Conservation (phyloP, 129 eudicot genomes). For the Flaveria trinervia region DNA sequence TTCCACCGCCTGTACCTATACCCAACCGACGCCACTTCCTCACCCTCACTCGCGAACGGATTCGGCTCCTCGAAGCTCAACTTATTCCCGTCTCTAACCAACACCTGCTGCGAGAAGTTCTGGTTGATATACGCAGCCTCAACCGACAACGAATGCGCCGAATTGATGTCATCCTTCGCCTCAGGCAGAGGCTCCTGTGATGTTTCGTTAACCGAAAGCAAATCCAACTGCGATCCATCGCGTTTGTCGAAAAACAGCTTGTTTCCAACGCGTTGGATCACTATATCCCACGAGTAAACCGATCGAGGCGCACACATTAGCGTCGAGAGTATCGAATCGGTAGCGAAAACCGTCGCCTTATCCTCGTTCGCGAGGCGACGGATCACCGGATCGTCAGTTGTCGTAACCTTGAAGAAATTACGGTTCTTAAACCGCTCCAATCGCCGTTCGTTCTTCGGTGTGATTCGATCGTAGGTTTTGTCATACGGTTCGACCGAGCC, state of each 20-base stretch:
- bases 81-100: slow-evolving; percentile 73
- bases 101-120: slow-evolving; percentile 84
- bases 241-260: slow-evolving; percentile 82
- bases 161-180: slow-evolving; percentile 78
- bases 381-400: slow-evolving; percentile 80
- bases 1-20: slow-evolving; percentile 87
- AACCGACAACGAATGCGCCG: slow-evolving; percentile 65
- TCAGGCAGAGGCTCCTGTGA: slow-evolving; percentile 92
- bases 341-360: slow-evolving; percentile 79
- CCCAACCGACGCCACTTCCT: slow-evolving; percentile 81
- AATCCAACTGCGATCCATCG: slow-evolving; percentile 80
- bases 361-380: slow-evolving; percentile 80
- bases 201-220: slow-evolving; percentile 73
- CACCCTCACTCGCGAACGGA: slow-evolving; percentile 84
- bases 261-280: slow-evolving; percentile 80
- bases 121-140: slow-evolving; percentile 89
- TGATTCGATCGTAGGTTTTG: slow-evolving; percentile 55
- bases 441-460: slow-evolving; percentile 66
- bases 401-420: slow-evolving; percentile 74
- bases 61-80: slow-evolving; percentile 74
- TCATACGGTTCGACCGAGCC: slow-evolving; percentile 69
- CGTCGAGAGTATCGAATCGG: slow-evolving; percentile 64
- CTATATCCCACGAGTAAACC: slow-evolving; percentile 91
- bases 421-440: slow-evolving; percentile 74
- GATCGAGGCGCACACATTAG: slow-evolving; percentile 81